These are phyloP conservation scores for Lodderomyces oxycetoniae DNA, from an alignment of 1,139 yeast genomes.

Conservation along the genomic window DNA sequence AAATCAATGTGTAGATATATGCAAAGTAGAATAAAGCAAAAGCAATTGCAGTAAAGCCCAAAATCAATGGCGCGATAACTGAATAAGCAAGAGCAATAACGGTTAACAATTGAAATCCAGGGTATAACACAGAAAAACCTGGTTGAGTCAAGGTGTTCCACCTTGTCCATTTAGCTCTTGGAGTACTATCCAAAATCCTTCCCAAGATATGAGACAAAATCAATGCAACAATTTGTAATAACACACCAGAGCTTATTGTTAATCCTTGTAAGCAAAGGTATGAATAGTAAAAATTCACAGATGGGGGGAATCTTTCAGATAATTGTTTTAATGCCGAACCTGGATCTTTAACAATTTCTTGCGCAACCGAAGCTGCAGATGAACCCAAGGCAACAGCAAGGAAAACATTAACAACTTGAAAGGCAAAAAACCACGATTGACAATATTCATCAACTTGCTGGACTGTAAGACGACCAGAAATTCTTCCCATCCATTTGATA, in stretches of 20 bases:
- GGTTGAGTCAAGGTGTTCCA: slow-evolving; percentile 41
- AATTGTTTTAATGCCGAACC: slow-evolving; percentile 50
- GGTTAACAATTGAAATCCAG: slow-evolving; percentile 35
- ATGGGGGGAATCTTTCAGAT: slow-evolving; percentile 59
- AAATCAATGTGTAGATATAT: slow-evolving; percentile 53
- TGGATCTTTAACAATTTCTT: slow-evolving; percentile 54
- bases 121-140: slow-evolving; percentile 37
- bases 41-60: slow-evolving; percentile 45
- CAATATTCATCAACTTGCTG: slow-evolving; percentile 76
- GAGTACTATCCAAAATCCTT: slow-evolving; percentile 42
- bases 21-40: slow-evolving; percentile 51
- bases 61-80: slow-evolving; percentile 41
- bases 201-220: slow-evolving; percentile 46
- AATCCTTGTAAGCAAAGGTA: slow-evolving; percentile 47
- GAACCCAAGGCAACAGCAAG: slow-evolving; percentile 78
- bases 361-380: slow-evolving; percentile 68
- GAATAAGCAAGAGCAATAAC: slow-evolving; percentile 39
- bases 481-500: slow-evolving; percentile 60
- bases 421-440: slow-evolving; percentile 82
- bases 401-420: slow-evolving; percentile 83
- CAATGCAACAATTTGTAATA: slow-evolving; percentile 40
- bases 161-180: slow-evolving; percentile 47
- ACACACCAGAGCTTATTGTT: slow-evolving; percentile 33
- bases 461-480: slow-evolving; percentile 65
- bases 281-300: slow-evolving; percentile 66